Evolutionary conservation across 106 monocot species (phyloP), one percentile per base, ranked within the genome.

Genomic region (Ottelia alismoides): DNA sequence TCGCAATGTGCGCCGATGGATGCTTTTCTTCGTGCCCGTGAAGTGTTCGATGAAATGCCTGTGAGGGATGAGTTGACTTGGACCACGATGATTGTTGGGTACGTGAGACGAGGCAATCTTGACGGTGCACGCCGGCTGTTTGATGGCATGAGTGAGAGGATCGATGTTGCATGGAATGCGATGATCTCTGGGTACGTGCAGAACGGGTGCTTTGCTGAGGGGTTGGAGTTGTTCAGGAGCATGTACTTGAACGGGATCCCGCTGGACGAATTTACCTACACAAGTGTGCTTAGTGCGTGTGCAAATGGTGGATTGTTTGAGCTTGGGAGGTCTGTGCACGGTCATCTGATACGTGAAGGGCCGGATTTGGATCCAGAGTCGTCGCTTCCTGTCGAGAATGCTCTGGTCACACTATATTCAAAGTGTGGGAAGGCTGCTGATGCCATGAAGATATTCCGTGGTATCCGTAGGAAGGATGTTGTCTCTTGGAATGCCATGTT

Each of bases 151-250:
- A 61, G 56, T 2, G 68, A 79, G 3, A 51, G 51, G 51, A 76
- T 82, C 53, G 81, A 85, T 63, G 85, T 85, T 3, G 78, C 85
- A 22, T 96, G 88, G 84, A 96, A 96, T 52, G 88, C 96, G 11
- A 96, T 96, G 89, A 89, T 96, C 45, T 96, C 96, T 2, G 89
- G 96, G 47, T 96, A 85, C 32, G 78, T 89, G 19, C 88, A 82
- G 9, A 61, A 66, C 16, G 88, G 82, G 31, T 46, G 53, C 24
- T 58, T 62, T 53, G 47, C 52, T 10, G 88, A 96, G 21, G 96
- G 85, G 7, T 68, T 96, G 51, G 81, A 76, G 22, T 51, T 96
- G 44, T 89, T 88, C 29, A 76, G 76, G 47, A 58, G 66, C 58
- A 96, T 96, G 96, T 24, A 24, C 2, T 64, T 9, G 5, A 47